These are phyloP conservation scores for Phytophthora citricola DNA, from an alignment of 352 stramenopile genomes.

Conservation along the genomic window DNA sequence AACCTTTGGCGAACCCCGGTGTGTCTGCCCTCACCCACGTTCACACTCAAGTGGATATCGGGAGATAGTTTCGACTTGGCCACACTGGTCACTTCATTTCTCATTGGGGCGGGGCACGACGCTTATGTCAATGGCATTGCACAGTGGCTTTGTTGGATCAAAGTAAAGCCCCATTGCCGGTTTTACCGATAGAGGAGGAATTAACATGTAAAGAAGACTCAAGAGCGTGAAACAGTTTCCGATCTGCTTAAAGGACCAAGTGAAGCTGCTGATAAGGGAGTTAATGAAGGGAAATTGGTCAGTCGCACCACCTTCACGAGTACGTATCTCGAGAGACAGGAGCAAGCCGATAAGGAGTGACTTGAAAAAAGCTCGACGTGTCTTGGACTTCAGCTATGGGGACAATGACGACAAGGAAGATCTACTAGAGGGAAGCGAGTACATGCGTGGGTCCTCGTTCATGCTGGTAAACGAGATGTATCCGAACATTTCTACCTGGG, in stretches of 20 bases:
- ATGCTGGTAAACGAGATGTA: slow-evolving; percentile 90
- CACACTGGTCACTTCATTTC: slow-evolving; percentile 89
- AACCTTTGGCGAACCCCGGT: slow-evolving; percentile 90
- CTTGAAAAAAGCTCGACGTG: slow-evolving; percentile 44
- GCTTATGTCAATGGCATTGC: slow-evolving; percentile 93
- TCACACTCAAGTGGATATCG: slow-evolving; percentile 88
- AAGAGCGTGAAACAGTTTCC: slow-evolving; percentile 34
- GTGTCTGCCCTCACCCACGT: slow-evolving; percentile 86
- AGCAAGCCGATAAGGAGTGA: slow-evolving; percentile 51
- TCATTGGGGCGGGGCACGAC: slow-evolving; percentile 95
- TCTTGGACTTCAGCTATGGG: slow-evolving; percentile 58
- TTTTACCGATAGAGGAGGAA: slow-evolving; percentile 60
- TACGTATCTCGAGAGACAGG: slow-evolving; percentile 69
- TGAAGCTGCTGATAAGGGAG: background rate
- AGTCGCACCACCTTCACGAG: slow-evolving; percentile 72
- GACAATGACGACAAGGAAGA: slow-evolving; percentile 81
- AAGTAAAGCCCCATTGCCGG: slow-evolving; percentile 73
- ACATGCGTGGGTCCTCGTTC: slow-evolving; percentile 94
- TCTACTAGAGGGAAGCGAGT: slow-evolving; percentile 70
- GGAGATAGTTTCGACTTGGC: slow-evolving; percentile 95
- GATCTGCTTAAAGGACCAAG: slow-evolving; percentile 16
- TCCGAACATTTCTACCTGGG: slow-evolving; percentile 92
- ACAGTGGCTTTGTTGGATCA: slow-evolving; percentile 95
- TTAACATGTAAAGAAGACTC: slow-evolving; percentile 37
- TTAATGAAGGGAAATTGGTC: slow-evolving; percentile 43